These are phyloP conservation scores for Gossypium turneri DNA, from an alignment of 345 rosid genomes.

Conservation along the genomic window DNA sequence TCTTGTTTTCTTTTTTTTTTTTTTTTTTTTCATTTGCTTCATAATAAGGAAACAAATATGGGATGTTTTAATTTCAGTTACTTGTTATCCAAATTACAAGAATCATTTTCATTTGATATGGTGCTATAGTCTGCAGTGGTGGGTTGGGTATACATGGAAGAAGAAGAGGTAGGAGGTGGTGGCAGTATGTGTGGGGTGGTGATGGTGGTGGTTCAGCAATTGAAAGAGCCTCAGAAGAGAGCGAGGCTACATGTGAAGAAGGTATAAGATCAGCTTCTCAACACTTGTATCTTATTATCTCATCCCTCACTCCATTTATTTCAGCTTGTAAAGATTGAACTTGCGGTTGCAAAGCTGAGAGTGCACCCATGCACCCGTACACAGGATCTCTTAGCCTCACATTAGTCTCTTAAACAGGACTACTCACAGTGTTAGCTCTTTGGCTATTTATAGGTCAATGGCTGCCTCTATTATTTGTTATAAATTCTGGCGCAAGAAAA, in stretches of 20 bases:
- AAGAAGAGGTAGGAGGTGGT: slow-evolving; percentile 27
- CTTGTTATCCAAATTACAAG: slow-evolving; percentile 55
- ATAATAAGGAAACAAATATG: slow-evolving; percentile 18
- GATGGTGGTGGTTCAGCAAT: slow-evolving; percentile 39
- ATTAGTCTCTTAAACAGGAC: slow-evolving; percentile 92
- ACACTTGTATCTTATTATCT: slow-evolving; percentile 73
- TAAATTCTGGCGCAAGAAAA: too few species aligned
- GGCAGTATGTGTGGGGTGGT: neutral
- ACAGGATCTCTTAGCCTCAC: slow-evolving; percentile 91
- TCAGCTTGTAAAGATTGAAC: slow-evolving; percentile 76
- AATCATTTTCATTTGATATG: slow-evolving; percentile 60
- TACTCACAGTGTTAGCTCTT: slow-evolving; percentile 80
- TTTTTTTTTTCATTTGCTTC: neutral
- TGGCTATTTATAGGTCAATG: slow-evolving; percentile 28
- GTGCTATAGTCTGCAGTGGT: slow-evolving; percentile 45
- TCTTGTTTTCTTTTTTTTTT: neutral
- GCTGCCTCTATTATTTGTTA: too few species aligned
- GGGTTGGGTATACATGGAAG: slow-evolving; percentile 46
- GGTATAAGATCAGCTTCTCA: slow-evolving; percentile 58
- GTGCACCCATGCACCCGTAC: slow-evolving; percentile 97
- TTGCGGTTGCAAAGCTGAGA: slow-evolving; percentile 85
- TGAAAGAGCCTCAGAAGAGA: slow-evolving; percentile 53
- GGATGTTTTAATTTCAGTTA: too few species aligned
- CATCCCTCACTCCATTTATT: slow-evolving; percentile 65
- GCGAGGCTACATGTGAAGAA: slow-evolving; percentile 47